Base-by-base conservation (phyloP, 306 rosid genomes). In the Styphnolobium japonicum region DNA sequence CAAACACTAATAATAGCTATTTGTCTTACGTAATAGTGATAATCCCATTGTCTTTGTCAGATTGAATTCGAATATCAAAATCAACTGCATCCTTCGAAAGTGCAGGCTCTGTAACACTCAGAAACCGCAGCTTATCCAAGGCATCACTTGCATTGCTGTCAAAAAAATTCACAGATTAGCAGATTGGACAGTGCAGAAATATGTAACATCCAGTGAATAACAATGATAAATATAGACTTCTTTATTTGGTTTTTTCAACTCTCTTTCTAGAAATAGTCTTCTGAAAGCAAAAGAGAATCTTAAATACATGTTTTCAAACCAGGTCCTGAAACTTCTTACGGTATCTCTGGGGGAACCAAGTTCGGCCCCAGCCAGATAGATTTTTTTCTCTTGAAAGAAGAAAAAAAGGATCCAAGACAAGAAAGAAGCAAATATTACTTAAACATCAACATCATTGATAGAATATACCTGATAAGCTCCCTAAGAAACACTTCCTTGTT, bases 71-170 rank as follows among this genome's bases (percentile, higher is more conserved):
- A 82, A 96, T 96, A 81, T 91, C 91, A 78, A 91, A 89, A 73
- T 91, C 98, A 76, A 84, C 82, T 11, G 86, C 97, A 49, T 86
- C 96, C 90, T 96, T 91, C 87, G 80, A 37, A 34, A 96, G 84
- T 22, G 72, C 98, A 52, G 99, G 86, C 46, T 91, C 90, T 3
- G 94, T 93, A 60, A 96, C 97, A 85, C 97, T 83, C 62, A 96
- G 86, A 87, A 93, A 91, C 37, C 96, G 93, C 85, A 96, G 88
- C 87, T 96, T 96, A 85, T 96, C 97, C 96, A 96, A 83, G 48
- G 99, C 99, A 86, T 96, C 99, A 69, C 99, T 96, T 63, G 99
- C 99, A 88, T 96, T 96, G 77, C 99, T 96, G 88, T 53, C 18
- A 52, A 52, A 39, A 71, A 68, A 69, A 61, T 36, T 65, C 58